A percentile compares a stretch with the other conserved stretches of the same genome.
Conservation (phyloP, 2,329 filamentous ascomycete genomes). For the Aspergillus arachidicola region DNA sequence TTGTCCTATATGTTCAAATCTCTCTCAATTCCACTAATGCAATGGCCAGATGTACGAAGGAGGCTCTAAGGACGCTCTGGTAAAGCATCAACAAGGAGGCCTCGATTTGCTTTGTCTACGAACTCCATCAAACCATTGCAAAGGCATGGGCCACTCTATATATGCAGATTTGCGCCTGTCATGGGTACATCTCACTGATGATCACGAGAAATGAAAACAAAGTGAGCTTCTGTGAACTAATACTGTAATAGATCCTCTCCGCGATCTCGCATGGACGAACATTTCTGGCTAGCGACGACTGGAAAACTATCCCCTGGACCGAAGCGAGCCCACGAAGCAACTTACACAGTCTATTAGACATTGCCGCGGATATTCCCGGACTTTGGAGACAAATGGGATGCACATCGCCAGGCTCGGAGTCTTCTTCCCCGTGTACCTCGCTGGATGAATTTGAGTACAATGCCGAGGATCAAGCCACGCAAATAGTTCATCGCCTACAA, state of each 20-base stretch:
- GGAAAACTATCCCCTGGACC: not conserved
- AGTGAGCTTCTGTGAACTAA: not conserved
- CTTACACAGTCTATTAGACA: not conserved
- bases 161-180: not conserved
- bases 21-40: not conserved
- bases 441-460: not conserved
- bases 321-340: not conserved
- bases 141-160: not conserved
- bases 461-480: not conserved
- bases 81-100: slow-evolving; percentile 3
- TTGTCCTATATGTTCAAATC: too few species aligned
- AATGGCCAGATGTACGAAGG: not conserved
- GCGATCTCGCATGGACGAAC: not conserved
- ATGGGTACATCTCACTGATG: not conserved
- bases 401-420: not conserved
- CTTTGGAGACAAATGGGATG: not conserved
- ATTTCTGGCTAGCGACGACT: not conserved
- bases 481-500: not conserved
- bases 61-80: not conserved
- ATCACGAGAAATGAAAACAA: not conserved
- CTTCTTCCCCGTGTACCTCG: not conserved
- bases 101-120: not conserved
- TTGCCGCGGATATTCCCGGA: not conserved
- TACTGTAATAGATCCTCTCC: not conserved
- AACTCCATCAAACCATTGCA: slow-evolving; percentile 1